These are phyloP conservation scores for Pterulicium gracile DNA, from an alignment of 1,284 basidiomycete genomes.

Conservation along the genomic window DNA sequence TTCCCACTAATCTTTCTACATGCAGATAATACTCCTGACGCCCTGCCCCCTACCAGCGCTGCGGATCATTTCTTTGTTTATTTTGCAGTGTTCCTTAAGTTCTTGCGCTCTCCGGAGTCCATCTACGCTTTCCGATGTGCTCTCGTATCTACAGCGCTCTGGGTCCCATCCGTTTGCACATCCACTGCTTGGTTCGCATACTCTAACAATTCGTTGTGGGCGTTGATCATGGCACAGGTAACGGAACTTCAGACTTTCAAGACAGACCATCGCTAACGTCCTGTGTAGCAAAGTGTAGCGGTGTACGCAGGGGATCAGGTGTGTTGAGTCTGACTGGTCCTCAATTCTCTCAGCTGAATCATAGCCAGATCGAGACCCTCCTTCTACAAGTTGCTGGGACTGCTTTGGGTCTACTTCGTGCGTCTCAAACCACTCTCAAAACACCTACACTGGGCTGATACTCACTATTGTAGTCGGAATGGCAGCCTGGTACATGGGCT, in stretches of 20 bases:
- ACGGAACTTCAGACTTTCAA: too few species aligned
- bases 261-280: too few species aligned
- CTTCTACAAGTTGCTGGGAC: conserved; percentile 22
- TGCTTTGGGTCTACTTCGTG: too few species aligned
- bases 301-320: conserved; percentile 31
- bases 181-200: conserved; percentile 30
- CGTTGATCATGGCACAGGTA: conserved; percentile 31
- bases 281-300: conserved; percentile 19
- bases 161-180: conserved; percentile 28
- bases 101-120: conserved; percentile 24
- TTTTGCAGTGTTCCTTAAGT: conserved; percentile 18
- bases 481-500: conserved; percentile 29
- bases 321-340: too few species aligned
- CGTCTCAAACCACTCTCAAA: not conserved
- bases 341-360: too few species aligned
- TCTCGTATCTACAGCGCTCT: conserved; percentile 27
- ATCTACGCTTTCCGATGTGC: conserved; percentile 27
- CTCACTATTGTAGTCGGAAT: conserved; percentile 18
- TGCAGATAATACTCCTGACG: conserved; percentile 24
- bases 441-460: too few species aligned
- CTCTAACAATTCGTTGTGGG: conserved; percentile 29
- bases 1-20: conserved; percentile 9
- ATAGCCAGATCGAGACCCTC: conserved; percentile 17
- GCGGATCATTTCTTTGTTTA: conserved; percentile 18
- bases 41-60: conserved; percentile 21